A percentile compares a stretch with the other conserved stretches of the same genome.
Conservation (phyloP, 2,329 filamentous ascomycete genomes). For the Beauveria brongniartii region DNA sequence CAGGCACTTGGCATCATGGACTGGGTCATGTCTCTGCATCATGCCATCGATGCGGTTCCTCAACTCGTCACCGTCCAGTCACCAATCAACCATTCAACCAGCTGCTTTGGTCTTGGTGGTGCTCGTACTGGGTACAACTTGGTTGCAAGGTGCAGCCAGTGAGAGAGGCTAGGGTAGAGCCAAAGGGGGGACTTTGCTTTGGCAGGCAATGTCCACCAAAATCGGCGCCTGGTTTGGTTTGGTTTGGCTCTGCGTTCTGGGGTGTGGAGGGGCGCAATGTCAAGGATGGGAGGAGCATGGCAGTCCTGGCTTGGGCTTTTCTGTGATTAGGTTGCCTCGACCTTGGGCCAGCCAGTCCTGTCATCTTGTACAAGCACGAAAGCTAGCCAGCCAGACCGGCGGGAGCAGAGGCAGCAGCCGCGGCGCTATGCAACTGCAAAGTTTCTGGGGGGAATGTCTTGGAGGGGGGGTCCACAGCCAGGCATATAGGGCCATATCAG, state of each 20-base stretch:
- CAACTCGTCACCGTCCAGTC: not conserved
- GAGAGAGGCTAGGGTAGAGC: no score
- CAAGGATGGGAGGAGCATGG: not conserved
- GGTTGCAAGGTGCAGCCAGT: no score
- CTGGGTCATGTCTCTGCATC: not conserved
- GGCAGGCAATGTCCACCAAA: no score
- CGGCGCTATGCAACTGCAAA: not conserved
- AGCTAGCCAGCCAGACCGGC: not conserved
- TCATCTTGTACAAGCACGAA: not conserved
- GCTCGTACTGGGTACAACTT: no score
- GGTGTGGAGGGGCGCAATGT: not conserved
- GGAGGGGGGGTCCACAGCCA: not conserved
- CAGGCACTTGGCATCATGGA: not conserved
- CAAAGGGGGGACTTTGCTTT: no score
- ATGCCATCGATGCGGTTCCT: not conserved
- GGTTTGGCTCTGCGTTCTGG: not conserved
- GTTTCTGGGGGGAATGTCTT: not conserved
- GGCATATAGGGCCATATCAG: not conserved
- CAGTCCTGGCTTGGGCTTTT: not conserved
- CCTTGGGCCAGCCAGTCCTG: not conserved
- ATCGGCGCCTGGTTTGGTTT: no score
- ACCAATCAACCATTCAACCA: no score
- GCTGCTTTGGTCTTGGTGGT: no score
- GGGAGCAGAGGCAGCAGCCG: not conserved
- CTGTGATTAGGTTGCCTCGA: not conserved